A percentile compares a stretch with the other conserved stretches of the same genome.
These are phyloP conservation scores for Wickerhamiella kurtzmanii DNA, from an alignment of 805 yeast genomes.

Conservation along the genomic window DNA sequence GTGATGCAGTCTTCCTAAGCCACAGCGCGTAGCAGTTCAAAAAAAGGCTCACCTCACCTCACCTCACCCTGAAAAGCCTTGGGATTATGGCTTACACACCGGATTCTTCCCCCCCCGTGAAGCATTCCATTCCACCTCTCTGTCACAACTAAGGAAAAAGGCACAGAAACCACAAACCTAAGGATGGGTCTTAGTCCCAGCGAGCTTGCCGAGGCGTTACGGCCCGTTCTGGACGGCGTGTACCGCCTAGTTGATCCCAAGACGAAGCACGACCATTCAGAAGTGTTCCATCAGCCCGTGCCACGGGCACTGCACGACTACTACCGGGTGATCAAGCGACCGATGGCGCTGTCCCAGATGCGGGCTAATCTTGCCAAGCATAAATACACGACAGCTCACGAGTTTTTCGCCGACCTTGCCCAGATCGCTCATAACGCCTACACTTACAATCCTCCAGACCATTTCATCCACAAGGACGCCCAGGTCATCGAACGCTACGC, in stretches of 20 bases:
- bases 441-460: slow-evolving; percentile 59
- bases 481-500: slow-evolving; percentile 41
- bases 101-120: too few relatives aligned
- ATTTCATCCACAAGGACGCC: slow-evolving; percentile 58
- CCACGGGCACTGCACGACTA: slow-evolving; percentile 61
- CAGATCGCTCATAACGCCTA: slow-evolving; percentile 88
- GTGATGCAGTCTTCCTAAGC: too few relatives aligned
- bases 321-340: slow-evolving; percentile 61
- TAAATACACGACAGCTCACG: slow-evolving; percentile 47
- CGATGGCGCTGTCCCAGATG: slow-evolving; percentile 69
- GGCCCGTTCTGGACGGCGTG: slow-evolving; percentile 23
- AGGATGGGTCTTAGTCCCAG: neutral
- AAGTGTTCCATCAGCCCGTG: slow-evolving; percentile 62
- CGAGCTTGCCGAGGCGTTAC: neutral
- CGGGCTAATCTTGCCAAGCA: slow-evolving; percentile 39
- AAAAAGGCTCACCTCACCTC: too few relatives aligned
- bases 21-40: too few relatives aligned
- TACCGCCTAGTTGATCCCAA: slow-evolving; percentile 22
- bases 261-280: slow-evolving; percentile 34
- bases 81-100: too few relatives aligned
- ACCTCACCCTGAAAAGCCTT: too few relatives aligned
- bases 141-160: too few relatives aligned
- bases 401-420: slow-evolving; percentile 62
- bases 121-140: too few relatives aligned
- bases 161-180: neutral